Evolutionary conservation across 78 protist genomes (phyloP).

Genomic region (Andalucia godoyi): DNA sequence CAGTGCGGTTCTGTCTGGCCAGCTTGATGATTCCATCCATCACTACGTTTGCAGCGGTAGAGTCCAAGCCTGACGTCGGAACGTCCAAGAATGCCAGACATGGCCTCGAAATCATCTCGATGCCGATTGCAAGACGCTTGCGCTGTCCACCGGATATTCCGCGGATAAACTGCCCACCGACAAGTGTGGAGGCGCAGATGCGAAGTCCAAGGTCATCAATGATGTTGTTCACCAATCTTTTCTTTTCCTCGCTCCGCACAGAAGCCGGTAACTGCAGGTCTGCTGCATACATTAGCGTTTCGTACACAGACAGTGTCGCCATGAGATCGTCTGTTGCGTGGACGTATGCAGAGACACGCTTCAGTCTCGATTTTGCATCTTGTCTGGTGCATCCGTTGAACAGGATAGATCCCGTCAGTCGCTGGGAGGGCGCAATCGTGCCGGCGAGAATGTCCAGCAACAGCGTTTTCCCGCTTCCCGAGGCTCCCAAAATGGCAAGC

Average conservation of each 20-base stretch:
- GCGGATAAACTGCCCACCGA: background rate
- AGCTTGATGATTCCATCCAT: background rate
- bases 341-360: background rate
- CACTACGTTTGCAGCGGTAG: background rate
- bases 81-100: constrained; percentile 10
- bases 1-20: background rate
- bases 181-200: background rate
- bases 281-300: background rate
- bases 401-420: too few relatives aligned
- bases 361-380: too few relatives aligned
- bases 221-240: background rate
- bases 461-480: too few relatives aligned
- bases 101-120: too few relatives aligned
- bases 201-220: constrained; percentile 6
- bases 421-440: too few relatives aligned
- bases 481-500: too few relatives aligned
- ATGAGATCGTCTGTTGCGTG: background rate
- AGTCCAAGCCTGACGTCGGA: constrained; percentile 14
- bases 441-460: too few relatives aligned
- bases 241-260: background rate
- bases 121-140: constrained; percentile 1
- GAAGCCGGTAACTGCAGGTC: background rate
- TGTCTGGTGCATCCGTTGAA: too few relatives aligned
- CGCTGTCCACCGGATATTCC: constrained; percentile 24
- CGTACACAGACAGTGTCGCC: background rate